These are phyloP conservation scores for Jasminum sambac DNA, from an alignment of 257 asterid genomes.

Conservation along the genomic window DNA sequence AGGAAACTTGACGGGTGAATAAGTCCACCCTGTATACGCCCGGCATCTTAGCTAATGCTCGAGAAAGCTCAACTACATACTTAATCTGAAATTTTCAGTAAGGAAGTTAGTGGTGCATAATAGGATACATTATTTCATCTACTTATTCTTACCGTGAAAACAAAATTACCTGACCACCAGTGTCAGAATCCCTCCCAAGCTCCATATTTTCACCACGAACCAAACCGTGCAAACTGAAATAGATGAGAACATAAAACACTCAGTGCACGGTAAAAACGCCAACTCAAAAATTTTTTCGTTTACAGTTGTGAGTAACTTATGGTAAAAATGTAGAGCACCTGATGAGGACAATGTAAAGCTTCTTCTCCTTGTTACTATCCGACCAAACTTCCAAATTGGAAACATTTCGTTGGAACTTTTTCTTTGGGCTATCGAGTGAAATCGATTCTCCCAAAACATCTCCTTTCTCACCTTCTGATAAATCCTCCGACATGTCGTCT, in stretches of 20 bases:
- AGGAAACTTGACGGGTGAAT: constrained; percentile 33
- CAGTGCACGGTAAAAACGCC: neutral
- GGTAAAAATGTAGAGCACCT: constrained; percentile 17
- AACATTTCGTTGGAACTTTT: constrained; percentile 22
- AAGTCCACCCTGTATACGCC: constrained; percentile 37
- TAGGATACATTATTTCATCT: neutral
- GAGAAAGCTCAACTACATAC: constrained; percentile 34
- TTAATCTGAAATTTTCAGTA: constrained; percentile 22
- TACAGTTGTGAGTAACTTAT: neutral
- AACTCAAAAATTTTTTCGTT: neutral
- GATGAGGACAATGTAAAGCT: constrained; percentile 32
- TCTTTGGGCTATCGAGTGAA: constrained; percentile 17
- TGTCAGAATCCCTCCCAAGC: constrained; percentile 42
- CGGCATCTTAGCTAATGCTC: constrained; percentile 36
- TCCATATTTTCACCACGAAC: constrained; percentile 40
- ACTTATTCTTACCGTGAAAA: neutral
- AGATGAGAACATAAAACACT: neutral
- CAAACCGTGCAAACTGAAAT: constrained; percentile 32
- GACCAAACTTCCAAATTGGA: constrained; percentile 30
- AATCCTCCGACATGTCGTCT: constrained; percentile 36
- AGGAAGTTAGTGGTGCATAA: constrained; percentile 4
- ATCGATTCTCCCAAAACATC: constrained; percentile 18
- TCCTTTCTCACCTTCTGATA: constrained; percentile 36
- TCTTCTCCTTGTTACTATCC: constrained; percentile 30
- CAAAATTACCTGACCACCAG: constrained; percentile 36